Evolutionary conservation across 1,284 basidiomycete genomes (phyloP), one percentile per base, ranked within the genome.

Genomic region (Salmacisia buchloeana): DNA sequence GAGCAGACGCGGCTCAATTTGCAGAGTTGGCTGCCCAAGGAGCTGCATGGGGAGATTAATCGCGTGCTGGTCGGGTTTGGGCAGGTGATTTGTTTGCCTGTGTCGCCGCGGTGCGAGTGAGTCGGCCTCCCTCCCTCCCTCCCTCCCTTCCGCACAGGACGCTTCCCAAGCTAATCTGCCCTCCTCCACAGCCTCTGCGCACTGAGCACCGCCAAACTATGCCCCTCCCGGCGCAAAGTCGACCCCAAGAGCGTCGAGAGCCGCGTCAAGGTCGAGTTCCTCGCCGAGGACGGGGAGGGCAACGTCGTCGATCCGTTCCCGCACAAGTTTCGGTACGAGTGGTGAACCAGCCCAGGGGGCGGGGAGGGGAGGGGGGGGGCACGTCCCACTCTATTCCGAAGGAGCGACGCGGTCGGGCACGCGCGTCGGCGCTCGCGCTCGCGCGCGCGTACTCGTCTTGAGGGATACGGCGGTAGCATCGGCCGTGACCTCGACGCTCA

Each of bases 41-140:
- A 71, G 36, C 49, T 74, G 10, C 74, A 77, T 63, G 33, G 33
- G 0, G 69, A 67, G 27, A 75, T 79, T 59, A 79, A 79, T 60
- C 63, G 74, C 23, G 61, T 75, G 29, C 68, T 79, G 31, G 78
- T 79, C 2, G 78, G 78, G 0, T 78, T 79, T 43, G 78, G 78
- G 13, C 94, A 97, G 84, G 89, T 89, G 68, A 60, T 97, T 2
- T 97, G 94, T 70, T 82, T 88, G 1, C 91, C 94, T 1, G 84
- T 91, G 7, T 85, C 86, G 0, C 92, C 94, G 0, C 84, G 87
- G 36, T 97, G 94, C 75, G 88, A 89, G 67, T 85, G n/a, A 31
- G 27, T 49, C n/a, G 5, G 12, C 21, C 9, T 46, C 41, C 27
- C 9, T 35, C 25, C 6, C 21, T 21, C 15, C 1, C n/a, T 21